Conservation (phyloP, 257 asterid genomes). For the Gynochthodes officinalis region DNA sequence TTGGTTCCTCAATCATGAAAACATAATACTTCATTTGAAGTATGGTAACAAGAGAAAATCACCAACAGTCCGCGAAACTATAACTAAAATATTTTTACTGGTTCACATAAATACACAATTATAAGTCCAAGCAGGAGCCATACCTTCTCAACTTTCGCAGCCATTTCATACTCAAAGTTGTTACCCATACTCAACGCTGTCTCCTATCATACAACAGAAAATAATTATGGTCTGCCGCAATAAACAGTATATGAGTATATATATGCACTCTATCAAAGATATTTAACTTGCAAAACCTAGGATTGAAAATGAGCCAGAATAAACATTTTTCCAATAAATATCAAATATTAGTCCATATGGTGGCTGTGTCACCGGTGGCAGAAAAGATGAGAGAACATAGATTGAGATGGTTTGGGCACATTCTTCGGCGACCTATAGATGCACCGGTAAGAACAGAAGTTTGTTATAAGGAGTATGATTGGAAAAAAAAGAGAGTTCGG, state of each 20-base stretch:
- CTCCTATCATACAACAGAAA: slow-evolving; percentile 44
- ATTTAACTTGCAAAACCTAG: too few relatives aligned
- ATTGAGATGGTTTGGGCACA: too few relatives aligned
- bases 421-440: too few relatives aligned
- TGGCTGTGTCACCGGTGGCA: too few relatives aligned
- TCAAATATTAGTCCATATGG: background rate
- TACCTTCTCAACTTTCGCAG: slow-evolving; percentile 91
- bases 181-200: slow-evolving; percentile 91
- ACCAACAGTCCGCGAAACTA: slow-evolving; percentile 8
- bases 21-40: background rate
- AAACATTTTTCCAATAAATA: background rate
- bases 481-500: too few relatives aligned
- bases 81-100: background rate
- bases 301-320: background rate
- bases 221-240: slow-evolving; percentile 8
- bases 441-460: too few relatives aligned
- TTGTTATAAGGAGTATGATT: too few relatives aligned
- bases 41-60: slow-evolving; percentile 1
- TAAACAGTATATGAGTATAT: background rate
- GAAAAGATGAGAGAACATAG: too few relatives aligned
- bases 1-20: background rate
- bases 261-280: background rate
- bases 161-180: slow-evolving; percentile 73
- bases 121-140: background rate
- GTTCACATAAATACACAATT: background rate